phyloP scores from a whole-genome alignment of 2,329 filamentous ascomycete species.

The Claviceps sp. region DNA sequence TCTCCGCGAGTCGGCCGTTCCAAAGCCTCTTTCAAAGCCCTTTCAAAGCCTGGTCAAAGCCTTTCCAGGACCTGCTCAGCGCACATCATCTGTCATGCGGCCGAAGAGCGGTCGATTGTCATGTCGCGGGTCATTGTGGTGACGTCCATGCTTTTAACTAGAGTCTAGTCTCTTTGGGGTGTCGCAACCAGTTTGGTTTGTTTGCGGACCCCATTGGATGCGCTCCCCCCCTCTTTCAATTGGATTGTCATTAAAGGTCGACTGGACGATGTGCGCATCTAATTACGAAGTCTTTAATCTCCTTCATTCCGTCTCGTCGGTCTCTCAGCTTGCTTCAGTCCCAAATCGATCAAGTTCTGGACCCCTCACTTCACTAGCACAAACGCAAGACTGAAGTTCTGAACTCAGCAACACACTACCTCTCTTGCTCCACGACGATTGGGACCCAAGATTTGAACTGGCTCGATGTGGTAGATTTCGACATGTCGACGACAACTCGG shows the following conservation, averaged over 20 bases:
- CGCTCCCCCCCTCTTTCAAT: neutral
- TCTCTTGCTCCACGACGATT: neutral
- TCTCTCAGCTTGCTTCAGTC: neutral
- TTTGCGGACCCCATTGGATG: constrained; percentile 1
- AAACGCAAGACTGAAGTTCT: too few species aligned
- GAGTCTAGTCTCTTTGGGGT: neutral
- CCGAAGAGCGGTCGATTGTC: neutral
- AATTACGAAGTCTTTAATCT: neutral
- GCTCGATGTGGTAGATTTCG: neutral
- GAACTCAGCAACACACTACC: neutral
- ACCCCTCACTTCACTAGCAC: neutral
- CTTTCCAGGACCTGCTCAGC: neutral
- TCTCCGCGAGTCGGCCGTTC: neutral
- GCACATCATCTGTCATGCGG: neutral
- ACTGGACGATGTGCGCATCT: neutral
- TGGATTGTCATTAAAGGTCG: neutral
- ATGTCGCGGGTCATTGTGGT: neutral
- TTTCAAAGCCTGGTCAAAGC: too few species aligned
- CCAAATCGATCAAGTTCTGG: neutral
- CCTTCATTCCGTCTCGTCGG: neutral
- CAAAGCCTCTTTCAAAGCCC: too few species aligned
- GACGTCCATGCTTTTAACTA: neutral
- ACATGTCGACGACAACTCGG: constrained; percentile 17
- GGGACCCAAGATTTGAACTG: neutral
- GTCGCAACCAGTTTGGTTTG: neutral